Conservation (phyloP, 768 basidiomycete genomes). For the Termitomyces sp. region DNA sequence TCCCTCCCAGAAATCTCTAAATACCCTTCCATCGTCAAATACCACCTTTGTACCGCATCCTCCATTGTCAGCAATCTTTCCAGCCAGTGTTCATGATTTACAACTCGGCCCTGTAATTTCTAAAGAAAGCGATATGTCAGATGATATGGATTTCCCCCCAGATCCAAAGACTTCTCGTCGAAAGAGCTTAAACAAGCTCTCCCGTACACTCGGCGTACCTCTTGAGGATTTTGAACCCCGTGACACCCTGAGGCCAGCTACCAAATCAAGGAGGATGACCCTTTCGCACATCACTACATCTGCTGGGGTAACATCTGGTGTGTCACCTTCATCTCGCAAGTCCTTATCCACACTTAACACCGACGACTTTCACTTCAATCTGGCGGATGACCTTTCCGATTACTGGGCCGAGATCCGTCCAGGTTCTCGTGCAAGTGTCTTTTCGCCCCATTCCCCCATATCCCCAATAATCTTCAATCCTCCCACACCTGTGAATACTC, state of each 20-base stretch:
- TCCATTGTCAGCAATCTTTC: constrained; percentile 6
- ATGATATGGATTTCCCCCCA: constrained; percentile 5
- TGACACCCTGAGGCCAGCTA: background rate
- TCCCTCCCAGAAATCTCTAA: background rate
- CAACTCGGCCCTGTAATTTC: constrained; percentile 9
- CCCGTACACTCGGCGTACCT: constrained; percentile 21
- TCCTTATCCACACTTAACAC: constrained; percentile 12
- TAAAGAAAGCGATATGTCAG: constrained; percentile 1
- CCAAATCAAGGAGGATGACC: constrained; percentile 1
- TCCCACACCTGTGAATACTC: constrained; percentile 16
- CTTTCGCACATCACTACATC: constrained; percentile 3
- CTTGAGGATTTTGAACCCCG: constrained; percentile 10
- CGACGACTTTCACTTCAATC: constrained; percentile 17
- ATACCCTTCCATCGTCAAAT: background rate
- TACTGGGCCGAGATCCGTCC: constrained; percentile 13
- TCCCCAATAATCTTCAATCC: constrained; percentile 26
- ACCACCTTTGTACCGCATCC: constrained; percentile 5
- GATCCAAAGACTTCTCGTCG: background rate
- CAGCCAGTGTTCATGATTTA: constrained; percentile 2
- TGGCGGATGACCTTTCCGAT: constrained; percentile 18
- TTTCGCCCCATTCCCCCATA: constrained; percentile 14
- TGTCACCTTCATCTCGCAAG: background rate
- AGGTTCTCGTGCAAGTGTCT: constrained; percentile 6
- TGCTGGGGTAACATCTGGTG: background rate
- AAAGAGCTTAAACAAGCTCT: constrained; percentile 19